Evolutionary conservation across 345 rosid genomes (phyloP).

Genomic region (Brassica napus): DNA sequence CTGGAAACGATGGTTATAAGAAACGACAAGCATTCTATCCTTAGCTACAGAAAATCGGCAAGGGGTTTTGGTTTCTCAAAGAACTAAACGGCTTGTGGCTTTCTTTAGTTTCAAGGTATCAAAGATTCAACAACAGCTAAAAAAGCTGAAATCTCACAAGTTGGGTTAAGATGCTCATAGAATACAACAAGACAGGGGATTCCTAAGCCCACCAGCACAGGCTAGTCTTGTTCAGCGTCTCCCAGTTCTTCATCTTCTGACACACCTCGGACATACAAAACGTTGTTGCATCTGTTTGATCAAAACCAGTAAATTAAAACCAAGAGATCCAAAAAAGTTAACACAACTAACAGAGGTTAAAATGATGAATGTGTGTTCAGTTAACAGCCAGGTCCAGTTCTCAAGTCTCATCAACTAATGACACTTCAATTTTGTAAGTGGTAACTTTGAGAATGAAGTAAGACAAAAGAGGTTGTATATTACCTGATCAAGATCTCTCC

Average conservation of each 20-base stretch:
- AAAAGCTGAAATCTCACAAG: constrained; percentile 8
- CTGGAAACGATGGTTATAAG: background rate
- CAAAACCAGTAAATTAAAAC: background rate
- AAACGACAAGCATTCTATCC: background rate
- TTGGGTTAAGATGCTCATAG: constrained; percentile 12
- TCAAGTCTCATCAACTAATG: background rate
- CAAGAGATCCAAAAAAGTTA: background rate
- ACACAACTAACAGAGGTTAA: background rate
- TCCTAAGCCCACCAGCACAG: background rate
- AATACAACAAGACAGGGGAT: constrained; percentile 10
- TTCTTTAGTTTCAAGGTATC: constrained; percentile 4
- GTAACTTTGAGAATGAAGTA: background rate
- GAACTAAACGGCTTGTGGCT: background rate
- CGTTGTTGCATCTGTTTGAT: constrained; percentile 82
- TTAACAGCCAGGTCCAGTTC: background rate
- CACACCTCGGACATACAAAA: constrained; percentile 83
- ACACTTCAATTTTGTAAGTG: background rate
- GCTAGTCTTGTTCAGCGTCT: constrained; percentile 67
- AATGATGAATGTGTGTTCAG: background rate
- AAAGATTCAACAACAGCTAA: background rate
- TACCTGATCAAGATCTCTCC: constrained; percentile 95
- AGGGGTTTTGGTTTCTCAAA: background rate
- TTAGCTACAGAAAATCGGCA: background rate
- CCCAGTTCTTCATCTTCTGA: constrained; percentile 92
- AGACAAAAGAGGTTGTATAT: background rate